phyloP scores from a whole-genome alignment of 192 early-diverging fungal species.

The Backusella circina region DNA sequence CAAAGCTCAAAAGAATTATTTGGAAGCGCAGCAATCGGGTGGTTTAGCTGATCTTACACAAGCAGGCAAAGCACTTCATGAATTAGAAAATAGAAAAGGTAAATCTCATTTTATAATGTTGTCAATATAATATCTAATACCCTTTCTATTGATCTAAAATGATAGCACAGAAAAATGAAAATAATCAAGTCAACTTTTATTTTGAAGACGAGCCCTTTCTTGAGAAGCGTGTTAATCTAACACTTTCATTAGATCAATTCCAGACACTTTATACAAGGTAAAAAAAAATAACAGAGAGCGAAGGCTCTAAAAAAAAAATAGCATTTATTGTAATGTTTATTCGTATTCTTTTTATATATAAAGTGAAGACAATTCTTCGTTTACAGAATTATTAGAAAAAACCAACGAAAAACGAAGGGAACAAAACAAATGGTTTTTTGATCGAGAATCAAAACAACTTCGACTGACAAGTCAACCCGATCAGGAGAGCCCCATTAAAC shows the following conservation, averaged over 20 bases:
- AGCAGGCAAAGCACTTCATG: constrained; percentile 16
- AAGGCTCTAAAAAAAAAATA: not conserved
- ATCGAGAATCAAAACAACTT: constrained; percentile 51
- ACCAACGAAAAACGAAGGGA: constrained; percentile 53
- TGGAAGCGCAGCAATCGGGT: constrained; percentile 49
- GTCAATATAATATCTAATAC: not conserved
- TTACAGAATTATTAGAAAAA: constrained; percentile 58
- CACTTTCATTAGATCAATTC: constrained; percentile 66
- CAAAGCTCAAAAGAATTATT: constrained; percentile 51
- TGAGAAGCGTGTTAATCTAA: constrained; percentile 35
- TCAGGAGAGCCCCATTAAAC: constrained; percentile 20
- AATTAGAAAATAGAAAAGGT: constrained; percentile 13
- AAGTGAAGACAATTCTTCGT: constrained; percentile 82
- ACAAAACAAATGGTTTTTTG: constrained; percentile 66
- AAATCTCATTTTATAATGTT: not conserved
- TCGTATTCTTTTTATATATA: too few relatives aligned
- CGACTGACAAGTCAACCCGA: constrained; percentile 18
- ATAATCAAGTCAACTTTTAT: constrained; percentile 13
- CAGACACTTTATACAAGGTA: constrained; percentile 64
- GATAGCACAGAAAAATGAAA: not conserved
- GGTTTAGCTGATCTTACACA: constrained; percentile 28
- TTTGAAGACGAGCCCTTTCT: constrained; percentile 10
- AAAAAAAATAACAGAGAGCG: not conserved
- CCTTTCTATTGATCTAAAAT: not conserved
- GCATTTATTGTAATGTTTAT: too few relatives aligned